Evolutionary conservation across 208 protist species (phyloP), one percentile per base, ranked within the genome.

Genomic region (Leishmania turanica): DNA sequence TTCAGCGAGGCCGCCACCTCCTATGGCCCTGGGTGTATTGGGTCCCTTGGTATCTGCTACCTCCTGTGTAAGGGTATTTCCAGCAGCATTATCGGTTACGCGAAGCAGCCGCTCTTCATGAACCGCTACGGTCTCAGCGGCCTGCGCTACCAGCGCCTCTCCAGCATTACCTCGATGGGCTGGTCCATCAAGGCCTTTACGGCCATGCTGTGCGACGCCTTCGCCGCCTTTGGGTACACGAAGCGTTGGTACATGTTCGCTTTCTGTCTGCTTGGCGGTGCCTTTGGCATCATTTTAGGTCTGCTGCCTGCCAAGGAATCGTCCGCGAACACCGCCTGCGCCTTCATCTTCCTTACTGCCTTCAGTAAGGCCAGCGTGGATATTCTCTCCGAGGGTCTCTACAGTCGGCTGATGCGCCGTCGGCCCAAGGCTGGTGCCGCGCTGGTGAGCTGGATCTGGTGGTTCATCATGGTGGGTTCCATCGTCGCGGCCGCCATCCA

Each of bases 171-270:
- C 34, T 78, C 72, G 5, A 83, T 93, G 83, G 91, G 89, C 34
- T 93, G 87, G 86, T 92, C 93, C 24, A 85, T 95, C 73, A 96
- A 95, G 70, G 84, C 91, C 62, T 81, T 93, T 64, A 87, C 83
- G 45, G 93, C 88, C n/a, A 83, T 89, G 73, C 42, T 96, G 34
- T 91, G 85, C 75, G 93, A 95, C 73, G 77, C 87, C 49, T 89
- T 95, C 72, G 82, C 88, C 6, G 71, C 91, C 62, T 86, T 91
- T 34, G 87, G 89, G 17, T 96, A 95, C 85, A 89, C 88, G 34
- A 96, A 94, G 87, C 86, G 91, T n/a, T 96, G 90, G 90, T 93
- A 93, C 87, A 82, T 88, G 72, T 78, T 87, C 47, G 58, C 76
- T 19, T 94, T 89, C 3, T 85, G 81, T 37, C 62, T 95, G 31